Evolutionary conservation across 768 basidiomycete species (phyloP).

Genomic region (Boletus sp.): DNA sequence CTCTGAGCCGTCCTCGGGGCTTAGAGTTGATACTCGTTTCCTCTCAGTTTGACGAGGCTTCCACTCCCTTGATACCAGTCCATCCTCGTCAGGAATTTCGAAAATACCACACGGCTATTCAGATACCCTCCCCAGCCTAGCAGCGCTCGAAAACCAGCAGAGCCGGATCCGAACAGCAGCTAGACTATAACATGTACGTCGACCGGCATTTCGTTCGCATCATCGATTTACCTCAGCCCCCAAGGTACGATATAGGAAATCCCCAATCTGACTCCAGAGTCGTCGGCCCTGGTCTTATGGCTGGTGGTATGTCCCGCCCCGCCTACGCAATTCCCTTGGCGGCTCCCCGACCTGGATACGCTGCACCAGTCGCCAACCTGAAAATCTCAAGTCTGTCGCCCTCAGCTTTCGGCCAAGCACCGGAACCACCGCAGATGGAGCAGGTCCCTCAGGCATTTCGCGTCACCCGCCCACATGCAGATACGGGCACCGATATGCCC

Average conservation of each 20-base stretch:
- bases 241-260: conserved; percentile 58
- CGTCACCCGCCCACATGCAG: conserved; percentile 16
- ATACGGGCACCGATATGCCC: conserved; percentile 24
- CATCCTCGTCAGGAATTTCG: background rate
- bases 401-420: conserved; percentile 28
- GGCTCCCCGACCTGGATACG: conserved; percentile 71
- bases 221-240: conserved; percentile 4
- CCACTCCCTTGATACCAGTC: conserved; percentile 28
- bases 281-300: conserved; percentile 47
- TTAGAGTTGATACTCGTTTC: conserved; percentile 16
- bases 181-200: conserved; percentile 60
- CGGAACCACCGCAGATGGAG: conserved; percentile 26
- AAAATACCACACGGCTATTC: conserved; percentile 3
- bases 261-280: conserved; percentile 55
- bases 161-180: conserved; percentile 53
- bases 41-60: conserved; percentile 26
- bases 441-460: conserved; percentile 29
- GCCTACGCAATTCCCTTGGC: conserved; percentile 46
- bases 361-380: conserved; percentile 64
- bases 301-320: conserved; percentile 31
- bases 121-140: conserved; percentile 33
- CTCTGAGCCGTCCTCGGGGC: conserved; percentile 9
- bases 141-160: conserved; percentile 40
- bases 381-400: conserved; percentile 51
- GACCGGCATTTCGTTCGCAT: conserved; percentile 1